Base-by-base conservation (phyloP, 331 rosid species). In the Erythrophleum ivorense region DNA sequence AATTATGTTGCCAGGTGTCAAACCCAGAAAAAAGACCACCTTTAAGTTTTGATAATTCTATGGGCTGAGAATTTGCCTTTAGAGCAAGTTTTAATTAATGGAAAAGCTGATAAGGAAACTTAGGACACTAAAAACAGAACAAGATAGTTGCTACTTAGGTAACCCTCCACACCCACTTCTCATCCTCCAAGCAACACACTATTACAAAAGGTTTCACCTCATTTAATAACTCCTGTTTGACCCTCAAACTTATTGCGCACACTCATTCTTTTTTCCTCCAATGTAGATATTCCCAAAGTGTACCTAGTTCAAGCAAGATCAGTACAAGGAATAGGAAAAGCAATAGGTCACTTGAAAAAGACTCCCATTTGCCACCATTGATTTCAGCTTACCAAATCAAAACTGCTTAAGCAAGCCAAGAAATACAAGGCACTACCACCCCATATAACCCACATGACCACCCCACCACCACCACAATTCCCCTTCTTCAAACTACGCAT, bases 351-450 rank as follows among this genome's bases (percentile, higher is more conserved):
- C 29, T 76, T 14, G 64, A 66, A 45, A 81, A 76, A 67, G 53
- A 82, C 67, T 41, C 45, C 36, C 7, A 49, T 34, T 66, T 33
- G 43, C 13, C 65, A 73, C 65, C 76, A 55, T 45, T 15, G 5
- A 70, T 78, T 89, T 93, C 91, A 83, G 91, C 88, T 93, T 90
- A 91, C 94, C 97, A 88, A 93, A 87, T 89, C 77, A 41, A 83
- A 75, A 84, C 84, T 2, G 73, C 75, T 16, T 82, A 86, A 74
- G 84, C 92, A 89, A 92, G 84, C 85, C 92, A 89, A 87, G 92
- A 63, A 78, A 68, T 82, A 21, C 36, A 46, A 6, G 58, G 3
- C 75, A 72, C 43, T 3, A 74, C 33, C 52, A 43, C 49, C 38
- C 10, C 71, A 58, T 60, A 84, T 45, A 83, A 75, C 71, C 82